Base-by-base conservation (phyloP, 768 basidiomycete genomes). In the Lactarius hengduanensis region DNA sequence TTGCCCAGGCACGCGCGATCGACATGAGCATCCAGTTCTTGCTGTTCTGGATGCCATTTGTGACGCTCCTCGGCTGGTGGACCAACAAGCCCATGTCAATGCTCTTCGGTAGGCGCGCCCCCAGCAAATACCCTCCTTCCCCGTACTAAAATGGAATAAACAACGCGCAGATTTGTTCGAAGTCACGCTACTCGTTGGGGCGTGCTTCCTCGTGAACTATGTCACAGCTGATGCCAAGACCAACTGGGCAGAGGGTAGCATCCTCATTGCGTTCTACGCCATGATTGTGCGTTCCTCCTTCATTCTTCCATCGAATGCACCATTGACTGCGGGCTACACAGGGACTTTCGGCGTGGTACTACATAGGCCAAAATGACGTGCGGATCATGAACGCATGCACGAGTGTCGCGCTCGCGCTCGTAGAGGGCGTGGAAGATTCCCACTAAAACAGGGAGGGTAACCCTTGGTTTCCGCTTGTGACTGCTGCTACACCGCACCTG, bases 201-300 rank as follows among this genome's bases (percentile, higher is more conserved):
- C 88, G 2, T 87, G 86, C 72, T 90, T 91, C 78, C 77, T 91
- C 58, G 90, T 91, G 61, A 92, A 92, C 75, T 90, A 89, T 72
- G 86, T 91, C 61, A 90, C 89, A 13, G 87, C 88, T 0, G 90
- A 91, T 72, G 78, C 85, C 15, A 90, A 91, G 75, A 91, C 90
- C 4, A 91, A 91, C 71, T 91, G 89, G 88, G 84, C 82, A 1
- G 89, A 91, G 76, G 88, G 90, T 18, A 79, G 81, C 54, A 81
- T 85, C 22, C 82, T 91, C 81, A 78, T 90, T 32, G 72, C 83
- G 32, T 89, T 90, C 74, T 91, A 90, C 72, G 57, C 80, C 59
- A 87, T 90, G 83, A 87, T 88, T 63, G 88, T 82, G 53, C 66
- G 81, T 75, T 38, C 7, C 30, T 15, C 22, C 1, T 22, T 32